Evolutionary conservation across 805 yeast species (phyloP), one percentile per base, ranked within the genome.

Genomic region (Kazachstania kunashirensis): DNA sequence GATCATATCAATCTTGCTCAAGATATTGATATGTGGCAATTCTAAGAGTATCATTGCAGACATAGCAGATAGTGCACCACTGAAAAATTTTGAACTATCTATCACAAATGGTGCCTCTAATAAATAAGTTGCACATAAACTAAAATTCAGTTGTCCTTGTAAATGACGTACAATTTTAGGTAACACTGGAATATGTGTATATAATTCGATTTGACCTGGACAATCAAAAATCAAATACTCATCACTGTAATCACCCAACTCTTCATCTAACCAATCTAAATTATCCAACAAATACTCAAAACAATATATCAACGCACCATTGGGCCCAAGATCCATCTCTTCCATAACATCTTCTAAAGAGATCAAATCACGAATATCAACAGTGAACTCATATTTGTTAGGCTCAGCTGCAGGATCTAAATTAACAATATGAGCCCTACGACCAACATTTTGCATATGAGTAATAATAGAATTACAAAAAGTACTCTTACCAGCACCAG

Each of bases 351-450:
- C 97, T 39, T 86, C 85, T 29, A 89, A 65, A 1, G 95, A 83
- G 35, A 89, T 84, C 50, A 89, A 68, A 55, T 89, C 96, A 49
- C 95, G 68, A 25, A 89, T 89, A 59, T 89, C 97, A 14, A 89
- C 79, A 6, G 95, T 80, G 57, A 89, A 92, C 54, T 85, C 95
- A 53, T 73, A 89, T 53, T 89, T 89, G 3, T 75, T 77, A 10
- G 97, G 84, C 46, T 86, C 95, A 2, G 97, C 97, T 0, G 97
- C 97, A 4, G 98, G 98, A 62, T 89, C 97, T 36, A 89, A 65
- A 55, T 92, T 92, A 13, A 92, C 96, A 27, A 92, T 75, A 59
- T 92, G 96, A 2, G 95, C 96, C 25, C 94, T 67, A 44, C 98
- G 77, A 1, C 97, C 97, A 24, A 83, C 70, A 14, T 85, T 71